Base-by-base conservation (phyloP, 2,329 filamentous ascomycete species). In the Paramyrothecium sp. region DNA sequence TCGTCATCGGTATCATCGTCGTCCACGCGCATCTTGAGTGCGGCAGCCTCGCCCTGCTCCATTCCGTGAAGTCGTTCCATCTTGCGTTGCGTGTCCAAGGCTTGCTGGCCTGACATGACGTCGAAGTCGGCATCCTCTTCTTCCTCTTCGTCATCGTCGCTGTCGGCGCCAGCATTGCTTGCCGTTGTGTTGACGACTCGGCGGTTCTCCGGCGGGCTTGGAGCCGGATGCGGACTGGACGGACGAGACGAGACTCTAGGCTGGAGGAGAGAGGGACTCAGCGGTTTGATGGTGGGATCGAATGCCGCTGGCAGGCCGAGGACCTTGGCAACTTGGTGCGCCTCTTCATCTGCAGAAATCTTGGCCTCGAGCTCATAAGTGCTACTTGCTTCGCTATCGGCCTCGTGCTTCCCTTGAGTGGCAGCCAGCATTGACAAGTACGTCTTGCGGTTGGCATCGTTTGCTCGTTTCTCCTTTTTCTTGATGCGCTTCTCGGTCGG, bases 401-500 rank as follows among this genome's bases (percentile, higher is more conserved):
- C 82, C 66, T 86, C 84, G 65, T 87, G 84, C 52, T 77, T 78
- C 34, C 82, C 82, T 49, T 78, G 70, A 10, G 75, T 81, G 64
- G 89, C 82, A 54, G 89, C 85, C 11, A 97, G 77, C 73, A 97
- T 92, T 54, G 88, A 84, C 54, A 88, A 81, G 70, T 97, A 97
- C 49, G 87, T 89, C 63, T 89, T 87, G 34, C 92, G 84, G 17
- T 79, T 81, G 7, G 91, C 88, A 65, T 97, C 91, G 55, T 89
- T 87, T 53, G 87, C 83, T 30, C 93, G 87, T 78, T 97, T 97
- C 58, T 84, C 83, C 75, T 95, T 96, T 77, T 96, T 96, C 75
- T 95, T 95, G 69, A 91, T 85, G 20, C 93, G 89, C 76, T 96
- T 96, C 60, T 90, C 89, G 33, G 89, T 90, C 38, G 93, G 92